phyloP scores from a whole-genome alignment of 1,139 yeast genomes.

The Pichia sp. region DNA sequence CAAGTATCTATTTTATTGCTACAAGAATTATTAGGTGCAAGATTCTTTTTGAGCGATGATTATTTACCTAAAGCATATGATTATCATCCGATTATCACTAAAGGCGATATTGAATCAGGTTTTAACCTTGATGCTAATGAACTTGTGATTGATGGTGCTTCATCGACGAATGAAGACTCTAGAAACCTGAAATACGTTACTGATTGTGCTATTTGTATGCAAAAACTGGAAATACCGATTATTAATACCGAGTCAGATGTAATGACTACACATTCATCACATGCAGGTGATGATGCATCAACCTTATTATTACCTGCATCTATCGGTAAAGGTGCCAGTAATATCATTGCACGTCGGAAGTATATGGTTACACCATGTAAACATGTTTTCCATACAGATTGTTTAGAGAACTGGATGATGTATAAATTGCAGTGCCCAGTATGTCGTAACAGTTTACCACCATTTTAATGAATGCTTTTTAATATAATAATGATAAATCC shows the following conservation, averaged over 20 bases:
- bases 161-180: constrained; percentile 18
- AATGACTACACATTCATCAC: not conserved
- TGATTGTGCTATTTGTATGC: constrained; percentile 92
- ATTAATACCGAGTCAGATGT: constrained; percentile 24
- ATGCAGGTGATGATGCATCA: not conserved
- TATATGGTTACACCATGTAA: constrained; percentile 93
- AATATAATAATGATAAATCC: no score
- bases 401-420: constrained; percentile 91
- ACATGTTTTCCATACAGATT: constrained; percentile 82
- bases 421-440: constrained; percentile 91
- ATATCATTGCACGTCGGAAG: constrained; percentile 32
- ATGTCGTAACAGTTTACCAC: constrained; percentile 82
- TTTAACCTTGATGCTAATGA: constrained; percentile 30
- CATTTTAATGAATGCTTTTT: no score
- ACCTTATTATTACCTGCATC: constrained; percentile 11
- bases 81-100: constrained; percentile 62
- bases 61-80: constrained; percentile 75
- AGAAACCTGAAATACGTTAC: constrained; percentile 31
- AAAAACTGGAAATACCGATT: constrained; percentile 58
- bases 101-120: constrained; percentile 60
- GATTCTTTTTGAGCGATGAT: constrained; percentile 75
- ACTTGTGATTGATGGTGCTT: constrained; percentile 12
- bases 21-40: constrained; percentile 67
- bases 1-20: constrained; percentile 53
- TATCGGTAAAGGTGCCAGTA: constrained; percentile 15